Conservation (phyloP, 2,329 filamentous ascomycete species). For the Lecanoromycetidae sp. region DNA sequence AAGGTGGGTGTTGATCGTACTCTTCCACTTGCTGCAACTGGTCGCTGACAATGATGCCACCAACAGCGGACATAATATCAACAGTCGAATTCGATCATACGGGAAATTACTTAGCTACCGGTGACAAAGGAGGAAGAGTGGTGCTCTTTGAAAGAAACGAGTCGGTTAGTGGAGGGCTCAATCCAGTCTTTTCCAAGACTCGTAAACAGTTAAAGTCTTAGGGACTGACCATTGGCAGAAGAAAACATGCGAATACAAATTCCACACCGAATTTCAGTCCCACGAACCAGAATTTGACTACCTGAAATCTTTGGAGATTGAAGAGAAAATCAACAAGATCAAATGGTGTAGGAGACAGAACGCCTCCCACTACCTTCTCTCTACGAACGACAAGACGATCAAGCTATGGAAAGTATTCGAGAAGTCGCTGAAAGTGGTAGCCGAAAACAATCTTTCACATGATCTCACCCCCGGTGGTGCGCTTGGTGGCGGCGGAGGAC, state of each 20-base stretch:
- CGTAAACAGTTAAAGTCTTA: not conserved
- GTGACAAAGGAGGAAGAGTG: constrained; percentile 40
- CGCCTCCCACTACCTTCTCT: constrained; percentile 93
- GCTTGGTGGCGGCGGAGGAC: constrained; percentile 63
- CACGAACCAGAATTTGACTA: constrained; percentile 99
- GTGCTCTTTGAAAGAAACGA: constrained; percentile 64
- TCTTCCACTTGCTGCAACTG: constrained; percentile 1
- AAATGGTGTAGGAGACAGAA: constrained; percentile 99
- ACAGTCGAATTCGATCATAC: constrained; percentile 43
- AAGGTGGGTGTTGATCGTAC: constrained; percentile 51
- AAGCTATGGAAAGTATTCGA: constrained; percentile 99
- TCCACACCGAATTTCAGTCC: constrained; percentile 98
- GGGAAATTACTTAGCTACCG: constrained; percentile 41
- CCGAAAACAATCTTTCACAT: constrained; percentile 94
- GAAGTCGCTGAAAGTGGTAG: constrained; percentile 97
- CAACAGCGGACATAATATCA: constrained; percentile 37
- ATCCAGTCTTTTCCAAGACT: constrained; percentile 2
- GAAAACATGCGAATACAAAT: constrained; percentile 99
- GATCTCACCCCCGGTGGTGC: constrained; percentile 69
- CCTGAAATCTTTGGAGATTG: constrained; percentile 96
- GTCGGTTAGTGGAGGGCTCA: constrained; percentile 52
- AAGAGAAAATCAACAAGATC: constrained; percentile 99
- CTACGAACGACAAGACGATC: constrained; percentile 99
- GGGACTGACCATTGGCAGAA: constrained; percentile 47
- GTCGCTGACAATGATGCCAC: not conserved